Evolutionary conservation across 2,329 filamentous ascomycete species (phyloP).

Genomic region (Boeremia lycopersici): DNA sequence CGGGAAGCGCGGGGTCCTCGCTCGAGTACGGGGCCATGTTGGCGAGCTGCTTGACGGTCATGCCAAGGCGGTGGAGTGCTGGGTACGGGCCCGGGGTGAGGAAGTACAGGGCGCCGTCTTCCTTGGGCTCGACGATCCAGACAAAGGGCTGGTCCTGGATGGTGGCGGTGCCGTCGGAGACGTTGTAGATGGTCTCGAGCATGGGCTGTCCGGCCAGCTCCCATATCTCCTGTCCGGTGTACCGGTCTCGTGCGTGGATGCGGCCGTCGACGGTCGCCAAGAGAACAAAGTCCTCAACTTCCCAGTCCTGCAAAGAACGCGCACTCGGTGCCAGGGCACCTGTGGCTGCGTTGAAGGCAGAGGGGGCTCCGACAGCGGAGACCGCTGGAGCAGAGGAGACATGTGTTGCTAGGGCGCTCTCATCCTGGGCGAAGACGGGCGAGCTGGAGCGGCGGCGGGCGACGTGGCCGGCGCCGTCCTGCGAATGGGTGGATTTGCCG

Average conservation of each 20-base stretch:
- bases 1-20: slow-evolving; percentile 66
- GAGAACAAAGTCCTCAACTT: slow-evolving; percentile 99
- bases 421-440: slow-evolving; percentile 61
- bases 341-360: slow-evolving; percentile 61
- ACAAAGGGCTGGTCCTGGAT: slow-evolving; percentile 78
- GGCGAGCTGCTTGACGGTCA: slow-evolving; percentile 86
- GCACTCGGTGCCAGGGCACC: slow-evolving; percentile 67
- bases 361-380: slow-evolving; percentile 91
- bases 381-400: slow-evolving; percentile 76
- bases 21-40: slow-evolving; percentile 79
- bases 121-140: slow-evolving; percentile 93
- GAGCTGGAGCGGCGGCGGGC: slow-evolving; percentile 32
- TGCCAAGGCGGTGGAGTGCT: slow-evolving; percentile 68
- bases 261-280: slow-evolving; percentile 99
- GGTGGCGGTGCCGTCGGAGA: slow-evolving; percentile 47
- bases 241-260: slow-evolving; percentile 87
- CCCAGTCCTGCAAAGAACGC: slow-evolving; percentile 98
- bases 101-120: slow-evolving; percentile 85
- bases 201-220: slow-evolving; percentile 84
- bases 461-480: slow-evolving; percentile 25
- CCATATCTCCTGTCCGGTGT: slow-evolving; percentile 84
- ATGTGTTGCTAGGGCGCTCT: slow-evolving; percentile 95
- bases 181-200: slow-evolving; percentile 84
- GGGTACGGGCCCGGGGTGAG: slow-evolving; percentile 72
- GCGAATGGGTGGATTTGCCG: slow-evolving; percentile 23